Evolutionary conservation across 2,329 filamentous ascomycete species (phyloP).

Genomic region (Colletotrichum orbiculare): DNA sequence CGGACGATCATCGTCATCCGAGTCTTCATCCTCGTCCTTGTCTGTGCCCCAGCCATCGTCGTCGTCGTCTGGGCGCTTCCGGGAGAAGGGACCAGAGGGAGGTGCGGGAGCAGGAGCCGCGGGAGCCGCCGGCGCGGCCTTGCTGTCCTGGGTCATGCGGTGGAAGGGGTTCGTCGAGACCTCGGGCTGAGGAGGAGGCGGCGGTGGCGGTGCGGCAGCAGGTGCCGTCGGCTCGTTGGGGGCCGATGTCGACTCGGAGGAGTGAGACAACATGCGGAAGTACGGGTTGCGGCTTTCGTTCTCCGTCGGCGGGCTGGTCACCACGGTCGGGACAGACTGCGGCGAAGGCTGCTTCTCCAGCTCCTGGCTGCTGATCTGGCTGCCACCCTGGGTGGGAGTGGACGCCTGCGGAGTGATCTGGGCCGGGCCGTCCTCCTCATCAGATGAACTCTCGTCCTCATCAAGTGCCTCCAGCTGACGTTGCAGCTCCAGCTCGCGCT

Average conservation of each 20-base stretch:
- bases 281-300: slow-evolving; percentile 94
- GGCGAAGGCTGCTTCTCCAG: slow-evolving; percentile 63
- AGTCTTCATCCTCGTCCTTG: slow-evolving; percentile 68
- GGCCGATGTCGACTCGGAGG: slow-evolving; percentile 64
- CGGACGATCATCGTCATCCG: slow-evolving; percentile 80
- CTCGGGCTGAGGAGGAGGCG: slow-evolving; percentile 53
- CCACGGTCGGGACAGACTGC: slow-evolving; percentile 58
- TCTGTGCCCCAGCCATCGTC: slow-evolving; percentile 87
- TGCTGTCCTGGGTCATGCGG: slow-evolving; percentile 77
- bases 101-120: slow-evolving; percentile 47
- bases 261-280: slow-evolving; percentile 86
- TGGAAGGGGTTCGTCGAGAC: slow-evolving; percentile 97
- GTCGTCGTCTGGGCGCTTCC: slow-evolving; percentile 71
- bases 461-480: slow-evolving; percentile 83
- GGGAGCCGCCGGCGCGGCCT: slow-evolving; percentile 50
- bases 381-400: slow-evolving; percentile 65
- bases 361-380: slow-evolving; percentile 65
- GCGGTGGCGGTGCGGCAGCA: slow-evolving; percentile 53
- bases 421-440: slow-evolving; percentile 81
- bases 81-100: slow-evolving; percentile 63
- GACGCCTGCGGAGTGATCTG: slow-evolving; percentile 74
- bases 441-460: slow-evolving; percentile 80
- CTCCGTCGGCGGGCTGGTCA: slow-evolving; percentile 68
- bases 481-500: slow-evolving; percentile 90
- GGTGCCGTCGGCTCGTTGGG: slow-evolving; percentile 55